Evolutionary conservation across 2,329 filamentous ascomycete species (phyloP).

Genomic region (Parascedosporium putredinis): DNA sequence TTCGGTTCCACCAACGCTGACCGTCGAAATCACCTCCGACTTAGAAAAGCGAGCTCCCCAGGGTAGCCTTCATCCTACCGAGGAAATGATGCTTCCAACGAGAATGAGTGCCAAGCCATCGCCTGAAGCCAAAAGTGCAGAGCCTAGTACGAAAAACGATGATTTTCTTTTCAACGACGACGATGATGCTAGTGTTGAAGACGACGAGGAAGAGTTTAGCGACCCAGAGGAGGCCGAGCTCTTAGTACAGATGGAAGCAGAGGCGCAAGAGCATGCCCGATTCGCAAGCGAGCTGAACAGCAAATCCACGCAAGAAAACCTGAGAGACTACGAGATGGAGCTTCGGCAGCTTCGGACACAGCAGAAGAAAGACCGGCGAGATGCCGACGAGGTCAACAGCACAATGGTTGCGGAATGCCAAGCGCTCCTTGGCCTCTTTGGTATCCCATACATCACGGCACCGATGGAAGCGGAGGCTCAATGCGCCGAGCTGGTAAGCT

Average conservation of each 20-base stretch:
- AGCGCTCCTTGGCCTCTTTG: constrained; percentile 78
- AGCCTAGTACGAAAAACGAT: constrained; percentile 6
- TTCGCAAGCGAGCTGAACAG: constrained; percentile 84
- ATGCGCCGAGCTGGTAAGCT: constrained; percentile 77
- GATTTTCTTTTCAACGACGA: constrained; percentile 18
- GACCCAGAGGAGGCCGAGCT: constrained; percentile 91
- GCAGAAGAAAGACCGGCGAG: constrained; percentile 89
- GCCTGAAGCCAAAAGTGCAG: constrained; percentile 13
- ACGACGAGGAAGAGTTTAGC: constrained; percentile 62
- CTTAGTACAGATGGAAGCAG: constrained; percentile 72
- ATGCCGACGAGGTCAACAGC: constrained; percentile 93
- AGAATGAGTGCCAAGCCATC: not conserved
- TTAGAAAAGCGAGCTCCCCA: too few species aligned
- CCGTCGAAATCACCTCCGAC: not conserved
- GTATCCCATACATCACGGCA: constrained; percentile 90
- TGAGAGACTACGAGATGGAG: constrained; percentile 75
- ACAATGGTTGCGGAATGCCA: constrained; percentile 96
- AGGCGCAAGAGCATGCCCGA: constrained; percentile 86
- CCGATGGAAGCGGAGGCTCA: constrained; percentile 99
- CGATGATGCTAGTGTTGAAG: constrained; percentile 20
- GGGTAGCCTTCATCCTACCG: too few species aligned
- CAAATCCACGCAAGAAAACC: constrained; percentile 57
- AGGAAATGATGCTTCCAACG: not conserved
- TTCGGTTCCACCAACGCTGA: not conserved
- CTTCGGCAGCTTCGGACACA: constrained; percentile 80